These are phyloP conservation scores for Rhodotorula sp. DNA, from an alignment of 1,284 basidiomycete genomes.

Conservation along the genomic window DNA sequence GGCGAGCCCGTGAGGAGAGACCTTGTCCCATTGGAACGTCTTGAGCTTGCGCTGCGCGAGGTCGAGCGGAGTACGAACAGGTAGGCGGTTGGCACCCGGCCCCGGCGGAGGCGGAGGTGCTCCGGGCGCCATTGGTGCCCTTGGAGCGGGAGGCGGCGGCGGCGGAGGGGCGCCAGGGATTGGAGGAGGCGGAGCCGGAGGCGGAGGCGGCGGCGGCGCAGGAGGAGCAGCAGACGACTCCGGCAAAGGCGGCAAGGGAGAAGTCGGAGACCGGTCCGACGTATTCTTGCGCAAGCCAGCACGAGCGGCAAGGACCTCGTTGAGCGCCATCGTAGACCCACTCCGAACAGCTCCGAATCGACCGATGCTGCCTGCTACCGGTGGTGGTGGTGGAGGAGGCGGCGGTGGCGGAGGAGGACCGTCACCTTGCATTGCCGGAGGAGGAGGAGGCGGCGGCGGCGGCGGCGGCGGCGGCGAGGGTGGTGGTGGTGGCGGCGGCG, in stretches of 20 bases:
- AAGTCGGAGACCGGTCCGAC: constrained; percentile 44
- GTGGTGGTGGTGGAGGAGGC: constrained; percentile 32
- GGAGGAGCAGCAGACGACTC: constrained; percentile 46
- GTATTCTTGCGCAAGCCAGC: constrained; percentile 19
- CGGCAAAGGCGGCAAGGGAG: neutral
- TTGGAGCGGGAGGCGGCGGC: constrained; percentile 21
- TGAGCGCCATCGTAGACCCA: constrained; percentile 12
- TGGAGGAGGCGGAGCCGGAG: constrained; percentile 46
- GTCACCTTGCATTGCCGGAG: constrained; percentile 4
- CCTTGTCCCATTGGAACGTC: constrained; percentile 98
- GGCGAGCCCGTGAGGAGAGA: constrained; percentile 75
- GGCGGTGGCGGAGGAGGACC: constrained; percentile 10
- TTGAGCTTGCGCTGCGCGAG: constrained; percentile 77
- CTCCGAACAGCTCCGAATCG: constrained; percentile 35
- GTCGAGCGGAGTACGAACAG: constrained; percentile 7
- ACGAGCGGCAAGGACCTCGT: constrained; percentile 20
- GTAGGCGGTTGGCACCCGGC: neutral
- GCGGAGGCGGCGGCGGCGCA: constrained; percentile 24
- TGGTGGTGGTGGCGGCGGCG: constrained; percentile 12
- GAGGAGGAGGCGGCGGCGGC: constrained; percentile 21
- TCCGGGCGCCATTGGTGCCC: constrained; percentile 1
- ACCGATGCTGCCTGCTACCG: constrained; percentile 39
- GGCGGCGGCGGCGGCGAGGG: constrained; percentile 19
- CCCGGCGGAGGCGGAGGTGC: constrained; percentile 38
- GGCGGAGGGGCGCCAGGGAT: constrained; percentile 19